Evolutionary conservation across 1,139 yeast genomes (phyloP).

Genomic region (Pichiaceae sp.): DNA sequence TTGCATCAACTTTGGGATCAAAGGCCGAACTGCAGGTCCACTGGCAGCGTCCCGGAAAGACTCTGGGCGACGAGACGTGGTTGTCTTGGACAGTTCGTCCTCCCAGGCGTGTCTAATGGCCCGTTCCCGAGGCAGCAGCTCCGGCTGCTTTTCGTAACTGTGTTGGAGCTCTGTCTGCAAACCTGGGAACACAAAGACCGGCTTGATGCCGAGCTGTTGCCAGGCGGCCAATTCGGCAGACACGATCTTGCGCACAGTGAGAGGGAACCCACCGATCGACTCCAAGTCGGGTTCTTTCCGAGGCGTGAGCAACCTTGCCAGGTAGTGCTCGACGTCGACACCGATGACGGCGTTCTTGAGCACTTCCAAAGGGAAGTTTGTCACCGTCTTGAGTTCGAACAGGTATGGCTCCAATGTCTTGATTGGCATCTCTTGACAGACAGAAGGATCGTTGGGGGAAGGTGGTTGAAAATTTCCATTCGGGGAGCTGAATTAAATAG

Average conservation of each 20-base stretch:
- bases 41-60: constrained; percentile 35
- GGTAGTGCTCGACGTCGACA: constrained; percentile 76
- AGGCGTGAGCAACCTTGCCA: constrained; percentile 51
- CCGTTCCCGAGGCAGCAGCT: constrained; percentile 39
- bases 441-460: too few species aligned
- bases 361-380: constrained; percentile 51
- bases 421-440: constrained; percentile 26
- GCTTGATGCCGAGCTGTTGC: constrained; percentile 55
- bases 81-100: constrained; percentile 8
- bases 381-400: constrained; percentile 60
- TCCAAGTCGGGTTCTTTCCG: constrained; percentile 67
- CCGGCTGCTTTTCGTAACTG: constrained; percentile 24
- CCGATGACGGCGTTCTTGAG: constrained; percentile 69
- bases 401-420: constrained; percentile 65
- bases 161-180: constrained; percentile 20
- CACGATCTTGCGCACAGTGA: constrained; percentile 48
- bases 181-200: constrained; percentile 54
- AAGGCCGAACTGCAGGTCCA: constrained; percentile 39
- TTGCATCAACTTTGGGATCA: constrained; percentile 47
- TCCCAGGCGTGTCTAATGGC: constrained; percentile 41
- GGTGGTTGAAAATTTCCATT: too few species aligned
- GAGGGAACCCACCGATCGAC: constrained; percentile 81
- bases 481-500: too few species aligned
- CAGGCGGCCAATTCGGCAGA: constrained; percentile 58
- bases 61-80: constrained; percentile 8